These are phyloP conservation scores for Collybia nuda DNA, from an alignment of 768 basidiomycete genomes.

Conservation along the genomic window DNA sequence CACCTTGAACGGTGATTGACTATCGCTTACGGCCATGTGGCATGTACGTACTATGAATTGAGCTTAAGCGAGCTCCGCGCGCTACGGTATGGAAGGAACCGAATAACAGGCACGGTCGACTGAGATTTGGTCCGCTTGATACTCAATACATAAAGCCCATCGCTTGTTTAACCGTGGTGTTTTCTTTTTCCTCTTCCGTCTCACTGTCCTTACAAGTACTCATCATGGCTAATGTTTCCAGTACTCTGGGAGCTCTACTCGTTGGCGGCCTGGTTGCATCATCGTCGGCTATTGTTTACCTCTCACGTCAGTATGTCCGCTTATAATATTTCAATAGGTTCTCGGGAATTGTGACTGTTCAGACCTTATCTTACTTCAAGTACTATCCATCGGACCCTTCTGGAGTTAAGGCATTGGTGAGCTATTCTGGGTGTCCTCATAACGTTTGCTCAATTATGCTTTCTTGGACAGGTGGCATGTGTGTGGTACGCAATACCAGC, in stretches of 20 bases:
- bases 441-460: background rate
- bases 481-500: conserved; percentile 23
- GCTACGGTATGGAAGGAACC: too few species aligned
- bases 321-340: conserved; percentile 23
- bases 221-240: conserved; percentile 20
- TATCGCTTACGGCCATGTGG: too few species aligned
- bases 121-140: too few species aligned
- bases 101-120: too few species aligned
- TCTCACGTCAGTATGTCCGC: background rate
- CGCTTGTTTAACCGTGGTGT: too few species aligned
- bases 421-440: conserved; percentile 2
- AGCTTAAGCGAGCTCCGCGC: too few species aligned
- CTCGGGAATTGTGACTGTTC: conserved; percentile 38
- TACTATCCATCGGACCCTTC: conserved; percentile 30
- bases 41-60: too few species aligned
- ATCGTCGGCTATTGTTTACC: conserved; percentile 23
- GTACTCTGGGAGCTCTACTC: conserved; percentile 40
- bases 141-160: too few species aligned
- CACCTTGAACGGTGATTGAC: too few species aligned
- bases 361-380: conserved; percentile 40
- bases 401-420: conserved; percentile 31
- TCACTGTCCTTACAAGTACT: background rate
- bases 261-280: conserved; percentile 39
- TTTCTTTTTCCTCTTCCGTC: too few species aligned
- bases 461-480: conserved; percentile 15